These are phyloP conservation scores for Cystobasidiopsis lactophilus DNA, from an alignment of 768 basidiomycete genomes.

Conservation along the genomic window DNA sequence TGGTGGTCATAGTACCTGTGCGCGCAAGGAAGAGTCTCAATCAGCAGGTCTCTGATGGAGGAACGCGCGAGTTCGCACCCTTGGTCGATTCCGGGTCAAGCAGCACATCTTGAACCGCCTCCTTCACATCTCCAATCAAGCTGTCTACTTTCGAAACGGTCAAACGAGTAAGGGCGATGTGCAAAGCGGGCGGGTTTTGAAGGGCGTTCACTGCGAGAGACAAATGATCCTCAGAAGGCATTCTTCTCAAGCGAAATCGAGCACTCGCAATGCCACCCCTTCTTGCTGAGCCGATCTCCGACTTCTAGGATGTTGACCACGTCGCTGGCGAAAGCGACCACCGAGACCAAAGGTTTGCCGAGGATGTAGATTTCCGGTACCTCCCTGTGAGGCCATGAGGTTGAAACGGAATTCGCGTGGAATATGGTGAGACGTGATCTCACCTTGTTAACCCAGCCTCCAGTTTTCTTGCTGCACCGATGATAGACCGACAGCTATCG, in stretches of 20 bases:
- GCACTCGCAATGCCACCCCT: constrained; percentile 50
- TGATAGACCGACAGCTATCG: constrained; percentile 60
- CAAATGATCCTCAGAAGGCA: not conserved
- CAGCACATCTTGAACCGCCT: constrained; percentile 50
- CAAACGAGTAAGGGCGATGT: constrained; percentile 75
- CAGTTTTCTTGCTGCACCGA: constrained; percentile 48
- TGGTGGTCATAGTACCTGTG: constrained; percentile 71
- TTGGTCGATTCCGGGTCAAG: constrained; percentile 36
- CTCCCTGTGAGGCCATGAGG: constrained; percentile 20
- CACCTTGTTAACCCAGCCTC: constrained; percentile 36
- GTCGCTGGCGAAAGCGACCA: constrained; percentile 65
- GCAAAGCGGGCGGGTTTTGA: constrained; percentile 53
- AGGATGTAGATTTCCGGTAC: constrained; percentile 72
- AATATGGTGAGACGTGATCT: too few relatives aligned
- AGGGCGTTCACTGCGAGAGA: constrained; percentile 43
- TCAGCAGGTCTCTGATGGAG: too few relatives aligned
- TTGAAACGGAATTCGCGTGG: too few relatives aligned
- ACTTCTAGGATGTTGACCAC: constrained; percentile 58
- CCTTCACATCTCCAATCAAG: constrained; percentile 65
- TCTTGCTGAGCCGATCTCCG: constrained; percentile 63
- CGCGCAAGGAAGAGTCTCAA: too few relatives aligned
- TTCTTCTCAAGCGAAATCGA: not conserved
- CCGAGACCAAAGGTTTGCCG: constrained; percentile 70
- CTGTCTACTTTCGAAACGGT: constrained; percentile 55
- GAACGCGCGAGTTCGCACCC: too few relatives aligned